Evolutionary conservation across 148 eudicot species (phyloP).

Genomic region (Spergularia marina): DNA sequence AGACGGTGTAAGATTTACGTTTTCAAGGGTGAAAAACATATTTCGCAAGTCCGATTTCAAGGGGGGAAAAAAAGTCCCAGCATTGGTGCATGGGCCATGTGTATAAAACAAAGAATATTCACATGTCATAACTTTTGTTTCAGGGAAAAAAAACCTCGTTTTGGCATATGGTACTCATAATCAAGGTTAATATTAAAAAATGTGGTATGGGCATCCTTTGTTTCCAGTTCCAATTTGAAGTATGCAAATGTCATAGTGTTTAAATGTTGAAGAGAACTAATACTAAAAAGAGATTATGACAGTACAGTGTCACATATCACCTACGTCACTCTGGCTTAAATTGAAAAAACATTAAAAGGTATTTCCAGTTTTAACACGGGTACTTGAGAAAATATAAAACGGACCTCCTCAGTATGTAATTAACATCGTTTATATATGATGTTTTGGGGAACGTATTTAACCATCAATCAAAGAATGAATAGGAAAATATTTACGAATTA

Average conservation of each 20-base stretch:
- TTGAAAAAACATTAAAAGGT: too few relatives aligned
- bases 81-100: conserved; percentile 33
- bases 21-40: background rate
- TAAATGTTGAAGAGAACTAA: background rate
- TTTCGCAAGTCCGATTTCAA: background rate
- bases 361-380: too few relatives aligned
- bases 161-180: conserved; percentile 12
- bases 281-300: background rate
- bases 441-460: background rate
- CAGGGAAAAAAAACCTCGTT: conserved; percentile 23
- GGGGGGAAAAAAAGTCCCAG: conserved; percentile 11
- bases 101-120: conserved; percentile 42
- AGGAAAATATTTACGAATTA: too few relatives aligned
- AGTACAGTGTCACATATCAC: background rate
- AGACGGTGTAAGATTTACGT: background rate
- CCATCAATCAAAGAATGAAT: too few relatives aligned
- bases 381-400: too few relatives aligned
- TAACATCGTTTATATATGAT: too few relatives aligned
- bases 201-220: conserved; percentile 15
- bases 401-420: too few relatives aligned
- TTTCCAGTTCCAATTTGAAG: conserved; percentile 11
- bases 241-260: conserved; percentile 10
- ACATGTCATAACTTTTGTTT: conserved; percentile 33
- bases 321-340: background rate
- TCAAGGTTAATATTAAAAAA: conserved; percentile 9